phyloP scores from a whole-genome alignment of 208 protist species.

The Phytomonas sp. region DNA sequence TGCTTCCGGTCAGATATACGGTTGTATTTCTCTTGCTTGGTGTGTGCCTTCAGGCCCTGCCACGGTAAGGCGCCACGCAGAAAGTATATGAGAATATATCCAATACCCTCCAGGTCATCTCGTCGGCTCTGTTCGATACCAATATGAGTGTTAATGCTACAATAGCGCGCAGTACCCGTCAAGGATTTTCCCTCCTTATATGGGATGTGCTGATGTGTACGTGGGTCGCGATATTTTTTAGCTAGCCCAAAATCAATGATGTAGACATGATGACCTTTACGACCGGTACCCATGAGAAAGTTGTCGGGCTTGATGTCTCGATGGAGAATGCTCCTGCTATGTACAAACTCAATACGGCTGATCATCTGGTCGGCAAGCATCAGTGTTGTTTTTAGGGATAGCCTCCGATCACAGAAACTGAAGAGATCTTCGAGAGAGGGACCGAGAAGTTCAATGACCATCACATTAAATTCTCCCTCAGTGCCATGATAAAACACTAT shows the following conservation, averaged over 20 bases:
- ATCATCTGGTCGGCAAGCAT: conserved; percentile 93
- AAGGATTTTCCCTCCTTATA: conserved; percentile 99
- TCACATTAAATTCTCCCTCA: conserved; percentile 90
- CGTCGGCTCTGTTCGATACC: conserved; percentile 95
- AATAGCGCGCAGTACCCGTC: conserved; percentile 99
- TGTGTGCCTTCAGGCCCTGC: conserved; percentile 95
- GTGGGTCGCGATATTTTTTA: conserved; percentile 98
- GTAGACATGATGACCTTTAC: conserved; percentile 90
- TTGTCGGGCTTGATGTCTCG: conserved; percentile 95
- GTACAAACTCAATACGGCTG: conserved; percentile 86
- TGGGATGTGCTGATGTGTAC: conserved; percentile 98
- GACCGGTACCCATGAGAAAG: conserved; percentile 89
- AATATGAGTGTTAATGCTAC: conserved; percentile 98
- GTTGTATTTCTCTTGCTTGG: conserved; percentile 99
- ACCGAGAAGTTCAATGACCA: conserved; percentile 92
- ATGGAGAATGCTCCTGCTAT: conserved; percentile 90
- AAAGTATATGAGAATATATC: conserved; percentile 99
- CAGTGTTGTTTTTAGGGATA: conserved; percentile 89
- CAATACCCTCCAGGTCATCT: conserved; percentile 98
- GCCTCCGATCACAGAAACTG: conserved; percentile 76
- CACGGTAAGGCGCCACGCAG: conserved; percentile 96
- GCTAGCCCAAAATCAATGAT: conserved; percentile 99
- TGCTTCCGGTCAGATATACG: conserved; percentile 98
- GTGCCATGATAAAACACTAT: conserved; percentile 83
- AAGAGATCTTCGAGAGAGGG: conserved; percentile 90